These are phyloP conservation scores for Aquilaria sinensis DNA, from an alignment of 345 rosid genomes.

Conservation along the genomic window DNA sequence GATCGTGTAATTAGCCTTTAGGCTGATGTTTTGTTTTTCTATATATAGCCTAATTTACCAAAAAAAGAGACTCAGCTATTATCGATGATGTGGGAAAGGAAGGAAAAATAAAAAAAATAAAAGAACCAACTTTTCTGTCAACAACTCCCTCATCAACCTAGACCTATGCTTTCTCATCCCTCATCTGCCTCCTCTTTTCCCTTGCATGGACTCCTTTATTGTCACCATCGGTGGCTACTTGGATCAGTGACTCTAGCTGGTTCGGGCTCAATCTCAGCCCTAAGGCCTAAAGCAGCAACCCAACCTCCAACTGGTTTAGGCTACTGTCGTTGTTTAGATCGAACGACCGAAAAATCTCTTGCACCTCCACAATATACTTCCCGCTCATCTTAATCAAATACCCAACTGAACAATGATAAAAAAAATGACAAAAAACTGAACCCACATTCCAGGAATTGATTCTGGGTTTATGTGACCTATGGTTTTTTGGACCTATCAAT, in stretches of 20 bases:
- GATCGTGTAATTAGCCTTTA: no score
- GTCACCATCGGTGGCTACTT: slow-evolving; percentile 66
- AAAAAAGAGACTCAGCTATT: no score
- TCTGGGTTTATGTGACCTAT: background rate
- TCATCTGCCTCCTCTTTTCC: slow-evolving; percentile 33
- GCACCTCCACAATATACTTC: slow-evolving; percentile 58
- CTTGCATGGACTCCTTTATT: slow-evolving; percentile 14
- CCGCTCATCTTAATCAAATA: slow-evolving; percentile 31
- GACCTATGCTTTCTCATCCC: slow-evolving; percentile 78
- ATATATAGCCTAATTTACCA: no score
- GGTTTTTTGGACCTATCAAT: background rate
- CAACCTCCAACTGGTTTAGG: slow-evolving; percentile 82
- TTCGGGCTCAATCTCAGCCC: slow-evolving; percentile 70
- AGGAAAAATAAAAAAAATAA: no score
- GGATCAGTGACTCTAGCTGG: slow-evolving; percentile 57
- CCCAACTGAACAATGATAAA: background rate
- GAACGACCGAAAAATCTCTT: slow-evolving; percentile 74
- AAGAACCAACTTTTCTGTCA: slow-evolving; percentile 26
- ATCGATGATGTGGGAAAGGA: no score
- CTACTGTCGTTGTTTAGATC: slow-evolving; percentile 85
- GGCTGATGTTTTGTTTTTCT: no score
- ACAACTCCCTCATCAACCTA: slow-evolving; percentile 68
- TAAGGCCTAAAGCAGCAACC: slow-evolving; percentile 72
- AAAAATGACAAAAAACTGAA: background rate
- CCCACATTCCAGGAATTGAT: background rate